Conservation (phyloP, 2,329 filamentous ascomycete species). For the Microcyclosporella mali region DNA sequence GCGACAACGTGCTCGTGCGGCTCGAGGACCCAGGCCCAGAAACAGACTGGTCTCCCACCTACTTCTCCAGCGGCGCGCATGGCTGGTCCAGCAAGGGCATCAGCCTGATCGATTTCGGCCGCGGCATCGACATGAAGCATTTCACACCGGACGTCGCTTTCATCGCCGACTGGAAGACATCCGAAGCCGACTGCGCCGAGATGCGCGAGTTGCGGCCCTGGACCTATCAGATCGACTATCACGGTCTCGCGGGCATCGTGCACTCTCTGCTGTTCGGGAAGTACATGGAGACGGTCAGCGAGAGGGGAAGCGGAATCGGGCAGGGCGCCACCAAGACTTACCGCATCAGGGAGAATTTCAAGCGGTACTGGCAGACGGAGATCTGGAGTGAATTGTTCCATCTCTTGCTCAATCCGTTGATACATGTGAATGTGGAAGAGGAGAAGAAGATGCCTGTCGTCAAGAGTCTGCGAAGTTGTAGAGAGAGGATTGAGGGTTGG, state of each 20-base stretch:
- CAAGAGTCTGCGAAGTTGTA: constrained; percentile 59
- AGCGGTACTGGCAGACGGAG: constrained; percentile 94
- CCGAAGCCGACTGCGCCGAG: constrained; percentile 82
- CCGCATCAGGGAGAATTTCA: constrained; percentile 72
- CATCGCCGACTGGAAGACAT: constrained; percentile 91
- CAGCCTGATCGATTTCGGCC: constrained; percentile 87
- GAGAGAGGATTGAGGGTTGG: constrained; percentile 79
- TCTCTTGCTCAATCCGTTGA: constrained; percentile 73
- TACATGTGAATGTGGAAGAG: constrained; percentile 59
- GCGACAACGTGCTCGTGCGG: constrained; percentile 88
- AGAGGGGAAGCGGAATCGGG: constrained; percentile 43
- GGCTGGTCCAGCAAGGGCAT: constrained; percentile 80
- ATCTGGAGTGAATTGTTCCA: constrained; percentile 82
- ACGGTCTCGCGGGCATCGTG: constrained; percentile 80
- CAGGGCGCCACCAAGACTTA: constrained; percentile 60
- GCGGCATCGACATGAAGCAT: constrained; percentile 84
- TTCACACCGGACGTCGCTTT: constrained; percentile 76
- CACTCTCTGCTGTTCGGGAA: constrained; percentile 88
- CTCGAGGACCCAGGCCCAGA: constrained; percentile 50
- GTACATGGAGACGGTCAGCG: constrained; percentile 73
- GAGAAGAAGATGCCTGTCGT: constrained; percentile 65
- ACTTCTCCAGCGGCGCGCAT: constrained; percentile 63
- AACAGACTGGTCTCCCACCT: constrained; percentile 55
- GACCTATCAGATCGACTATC: constrained; percentile 97
- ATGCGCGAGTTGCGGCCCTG: constrained; percentile 90